Conservation (phyloP, 176 grass and related monocot genomes). For the Alopecurus myosuroides region DNA sequence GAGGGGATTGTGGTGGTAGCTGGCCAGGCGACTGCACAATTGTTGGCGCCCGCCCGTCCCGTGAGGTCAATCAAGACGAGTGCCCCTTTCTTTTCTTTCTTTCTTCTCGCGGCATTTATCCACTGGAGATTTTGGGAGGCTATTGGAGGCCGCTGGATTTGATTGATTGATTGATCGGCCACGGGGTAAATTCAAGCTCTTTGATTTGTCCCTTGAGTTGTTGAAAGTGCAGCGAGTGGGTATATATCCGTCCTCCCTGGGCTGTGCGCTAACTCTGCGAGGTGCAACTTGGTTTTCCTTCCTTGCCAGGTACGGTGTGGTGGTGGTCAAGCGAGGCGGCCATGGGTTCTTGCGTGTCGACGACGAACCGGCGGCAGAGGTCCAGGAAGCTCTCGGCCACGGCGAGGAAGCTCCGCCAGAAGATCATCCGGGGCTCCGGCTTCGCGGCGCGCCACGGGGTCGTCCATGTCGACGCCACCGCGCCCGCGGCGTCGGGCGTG, state of each 20-base stretch:
- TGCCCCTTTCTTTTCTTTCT: background rate
- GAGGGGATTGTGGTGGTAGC: background rate
- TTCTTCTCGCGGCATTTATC: slow-evolving; percentile 16
- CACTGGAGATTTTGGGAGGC: background rate
- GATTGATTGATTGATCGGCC: slow-evolving; percentile 2
- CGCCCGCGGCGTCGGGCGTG: slow-evolving; percentile 48
- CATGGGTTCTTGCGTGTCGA: slow-evolving; percentile 54
- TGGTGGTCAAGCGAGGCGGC: background rate
- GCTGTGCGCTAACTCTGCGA: background rate
- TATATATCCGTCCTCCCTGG: background rate
- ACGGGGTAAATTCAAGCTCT: slow-evolving; percentile 6
- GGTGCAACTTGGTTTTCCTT: background rate
- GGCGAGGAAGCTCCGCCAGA: slow-evolving; percentile 50
- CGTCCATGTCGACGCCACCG: slow-evolving; percentile 21
- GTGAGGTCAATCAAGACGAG: background rate
- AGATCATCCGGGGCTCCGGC: slow-evolving; percentile 21
- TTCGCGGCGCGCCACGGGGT: slow-evolving; percentile 33
- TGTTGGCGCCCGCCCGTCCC: background rate
- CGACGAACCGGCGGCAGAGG: slow-evolving; percentile 35
- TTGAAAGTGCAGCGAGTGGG: background rate
- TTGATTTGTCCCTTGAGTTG: background rate
- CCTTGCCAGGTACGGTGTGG: background rate
- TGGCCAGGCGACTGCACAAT: slow-evolving; percentile 8
- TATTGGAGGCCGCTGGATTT: background rate
- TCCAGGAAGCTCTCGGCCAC: slow-evolving; percentile 45